Base-by-base conservation (phyloP, 352 stramenopile species). In the Phytophthora constricta region DNA sequence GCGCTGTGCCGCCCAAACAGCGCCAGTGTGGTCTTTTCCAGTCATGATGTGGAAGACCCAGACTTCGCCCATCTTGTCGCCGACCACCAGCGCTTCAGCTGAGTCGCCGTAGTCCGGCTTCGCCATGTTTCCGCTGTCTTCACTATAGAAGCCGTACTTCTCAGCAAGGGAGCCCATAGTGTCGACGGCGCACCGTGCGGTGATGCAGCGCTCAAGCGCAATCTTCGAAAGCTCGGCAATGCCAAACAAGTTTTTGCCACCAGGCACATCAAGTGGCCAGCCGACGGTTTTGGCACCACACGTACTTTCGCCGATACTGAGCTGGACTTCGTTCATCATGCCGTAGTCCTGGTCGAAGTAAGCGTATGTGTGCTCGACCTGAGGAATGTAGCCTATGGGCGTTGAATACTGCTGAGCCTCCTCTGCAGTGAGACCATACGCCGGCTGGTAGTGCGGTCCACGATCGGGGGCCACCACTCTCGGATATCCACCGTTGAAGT, bases 21-120 rank as follows among this genome's bases (percentile, higher is more conserved):
- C 95, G 23, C 82, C 86, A 11, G 84, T 62, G 23, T 97, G 95
- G 41, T 97, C 65, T 37, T 75, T 78, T 17, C 97, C 95, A 5
- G 95, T 96, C 43, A 98, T 69, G 2, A 99, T 89, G 68, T 99
- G 95, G 79, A 99, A 98, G 23, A 98, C 81, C 94, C 95, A 99
- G 17, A 90, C 86, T 63, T 99, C 93, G 16, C 82, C 83, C 19
- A 86, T 70, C 45, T 89, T 82, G 70, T 99, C 95, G 3, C 79
- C 83, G 8, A 98, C 87, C 5, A 78, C 82, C 3, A 98, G 80
- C 26, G 87, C 79, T 66, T 98, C 95, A 5, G 84, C 88, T 67
- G 81, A 92, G 72, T 92, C 79, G 2, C 72, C 72, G 56, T 80
- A 93, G 54, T 77, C 80, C 0, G 87, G 87, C n/a, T 65, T 63